Percentiles rank a stretch among this genome's conserved stretches.
Evolutionary conservation across 83 land plant species (phyloP).

Genomic region (Isoetes engelmannii): DNA sequence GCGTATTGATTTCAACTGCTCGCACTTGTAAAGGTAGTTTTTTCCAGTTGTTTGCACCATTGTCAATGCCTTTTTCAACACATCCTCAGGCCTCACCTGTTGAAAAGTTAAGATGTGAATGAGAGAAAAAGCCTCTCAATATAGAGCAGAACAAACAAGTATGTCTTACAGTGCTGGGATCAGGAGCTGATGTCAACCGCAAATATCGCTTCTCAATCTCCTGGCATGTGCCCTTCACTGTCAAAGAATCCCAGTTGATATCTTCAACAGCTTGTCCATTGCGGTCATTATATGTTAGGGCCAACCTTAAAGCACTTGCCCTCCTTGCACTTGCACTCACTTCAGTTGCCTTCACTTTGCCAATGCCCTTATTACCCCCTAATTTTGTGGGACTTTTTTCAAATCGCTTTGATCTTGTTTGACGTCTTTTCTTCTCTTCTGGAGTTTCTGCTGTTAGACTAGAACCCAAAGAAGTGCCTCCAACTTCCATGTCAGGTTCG

Average conservation of each 20-base stretch:
- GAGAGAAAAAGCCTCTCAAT: too few relatives aligned
- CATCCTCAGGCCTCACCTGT: constrained; percentile 96
- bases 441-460: constrained; percentile 65
- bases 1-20: constrained; percentile 95
- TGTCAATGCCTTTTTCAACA: constrained; percentile 64
- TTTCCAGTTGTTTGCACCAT: constrained; percentile 75
- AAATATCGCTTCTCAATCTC: constrained; percentile 92
- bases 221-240: constrained; percentile 90
- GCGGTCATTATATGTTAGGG: constrained; percentile 53
- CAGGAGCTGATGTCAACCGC: constrained; percentile 96
- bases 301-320: constrained; percentile 53
- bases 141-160: neutral
- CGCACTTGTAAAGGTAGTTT: constrained; percentile 90
- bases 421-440: constrained; percentile 75
- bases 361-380: constrained; percentile 24
- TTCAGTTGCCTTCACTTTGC: constrained; percentile 11
- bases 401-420: constrained; percentile 72
- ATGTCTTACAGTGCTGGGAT: constrained; percentile 71
- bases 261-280: constrained; percentile 82
- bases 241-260: constrained; percentile 91
- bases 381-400: constrained; percentile 47
- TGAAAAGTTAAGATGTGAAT: constrained; percentile 12
- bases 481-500: constrained; percentile 50
- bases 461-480: constrained; percentile 50
- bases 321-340: constrained; percentile 50